Conservation (phyloP, 441 rosid genomes). For the Pelargonium cotyledonis region DNA sequence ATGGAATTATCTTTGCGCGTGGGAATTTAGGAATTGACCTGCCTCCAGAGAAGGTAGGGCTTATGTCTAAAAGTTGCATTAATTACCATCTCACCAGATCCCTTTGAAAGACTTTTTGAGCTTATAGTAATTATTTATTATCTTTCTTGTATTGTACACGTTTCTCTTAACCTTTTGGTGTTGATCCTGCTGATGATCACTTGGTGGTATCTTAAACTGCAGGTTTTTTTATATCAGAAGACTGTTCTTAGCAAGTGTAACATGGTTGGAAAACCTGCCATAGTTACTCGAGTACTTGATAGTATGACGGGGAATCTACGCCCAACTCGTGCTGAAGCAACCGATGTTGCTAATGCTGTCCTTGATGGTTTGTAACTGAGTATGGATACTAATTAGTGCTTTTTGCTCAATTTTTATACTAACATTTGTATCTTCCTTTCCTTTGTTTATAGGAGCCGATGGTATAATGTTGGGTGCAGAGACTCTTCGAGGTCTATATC, state of each 20-base stretch:
- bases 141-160: neutral
- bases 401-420: neutral
- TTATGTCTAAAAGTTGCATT: neutral
- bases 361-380: conserved; percentile 22
- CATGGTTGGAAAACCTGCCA: conserved; percentile 22
- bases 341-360: conserved; percentile 32
- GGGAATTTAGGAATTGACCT: conserved; percentile 28
- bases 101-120: neutral
- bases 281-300: conserved; percentile 29
- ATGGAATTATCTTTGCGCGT: conserved; percentile 27
- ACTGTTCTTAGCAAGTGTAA: conserved; percentile 22
- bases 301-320: conserved; percentile 30
- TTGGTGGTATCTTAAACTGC: neutral
- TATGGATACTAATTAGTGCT: neutral
- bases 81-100: neutral
- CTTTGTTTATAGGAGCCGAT: conserved; percentile 23
- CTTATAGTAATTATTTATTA: neutral
- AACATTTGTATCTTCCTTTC: neutral
- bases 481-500: conserved; percentile 28
- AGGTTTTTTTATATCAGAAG: conserved; percentile 29
- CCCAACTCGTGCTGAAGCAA: conserved; percentile 31
- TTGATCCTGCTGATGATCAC: neutral
- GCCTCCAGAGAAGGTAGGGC: conserved; percentile 26
- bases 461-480: conserved; percentile 29
- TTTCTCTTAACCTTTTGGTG: neutral